phyloP scores from a whole-genome alignment of 257 asterid species.

The Solanum virginianum region DNA sequence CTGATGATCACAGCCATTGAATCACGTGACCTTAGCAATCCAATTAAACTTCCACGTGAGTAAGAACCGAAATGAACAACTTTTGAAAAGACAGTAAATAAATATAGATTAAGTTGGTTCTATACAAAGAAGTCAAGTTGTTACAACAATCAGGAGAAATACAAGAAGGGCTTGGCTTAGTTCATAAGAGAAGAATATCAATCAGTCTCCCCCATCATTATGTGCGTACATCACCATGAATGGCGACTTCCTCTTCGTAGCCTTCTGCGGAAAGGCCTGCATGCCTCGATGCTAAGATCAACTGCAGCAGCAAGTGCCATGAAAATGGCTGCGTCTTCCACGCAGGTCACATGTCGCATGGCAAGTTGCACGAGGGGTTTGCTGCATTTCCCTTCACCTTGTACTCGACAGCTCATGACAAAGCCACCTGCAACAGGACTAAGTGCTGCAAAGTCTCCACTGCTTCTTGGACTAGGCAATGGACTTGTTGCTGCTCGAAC shows the following conservation, averaged over 20 bases:
- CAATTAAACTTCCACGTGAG: neutral
- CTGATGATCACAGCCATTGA: neutral
- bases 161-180: neutral
- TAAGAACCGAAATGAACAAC: neutral
- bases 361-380: slow-evolving; percentile 84
- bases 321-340: slow-evolving; percentile 94
- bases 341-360: slow-evolving; percentile 77
- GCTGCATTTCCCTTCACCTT: slow-evolving; percentile 74
- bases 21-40: neutral
- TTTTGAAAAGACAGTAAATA: neutral
- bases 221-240: slow-evolving; percentile 41
- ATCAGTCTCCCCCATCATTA: neutral
- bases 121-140: neutral
- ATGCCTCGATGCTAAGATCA: slow-evolving; percentile 87
- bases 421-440: slow-evolving; percentile 66
- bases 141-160: neutral
- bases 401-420: slow-evolving; percentile 86
- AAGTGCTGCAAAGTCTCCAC: slow-evolving; percentile 62
- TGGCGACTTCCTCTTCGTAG: slow-evolving; percentile 42
- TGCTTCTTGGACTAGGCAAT: slow-evolving; percentile 72
- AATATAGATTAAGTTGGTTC: neutral
- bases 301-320: slow-evolving; percentile 97
- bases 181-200: neutral
- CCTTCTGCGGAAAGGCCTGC: slow-evolving; percentile 71
- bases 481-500: slow-evolving; percentile 39